Evolutionary conservation across 2,329 filamentous ascomycete species (phyloP).

Genomic region (Ophiostoma quercus): DNA sequence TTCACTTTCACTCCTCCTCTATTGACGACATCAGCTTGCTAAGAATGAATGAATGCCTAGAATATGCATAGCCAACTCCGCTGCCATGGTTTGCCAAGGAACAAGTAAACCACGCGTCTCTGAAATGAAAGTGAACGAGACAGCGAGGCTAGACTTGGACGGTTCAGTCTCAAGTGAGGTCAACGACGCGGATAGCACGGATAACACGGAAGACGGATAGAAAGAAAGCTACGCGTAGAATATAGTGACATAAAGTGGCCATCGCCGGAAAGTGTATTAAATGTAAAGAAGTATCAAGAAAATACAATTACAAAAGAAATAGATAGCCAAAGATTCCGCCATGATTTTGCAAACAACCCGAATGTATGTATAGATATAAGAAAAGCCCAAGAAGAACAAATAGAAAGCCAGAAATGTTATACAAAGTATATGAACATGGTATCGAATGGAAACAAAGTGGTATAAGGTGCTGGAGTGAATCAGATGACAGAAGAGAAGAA

Average conservation of each 20-base stretch:
- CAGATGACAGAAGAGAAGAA: background rate
- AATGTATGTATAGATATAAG: background rate
- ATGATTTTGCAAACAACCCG: constrained; percentile 1
- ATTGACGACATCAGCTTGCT: background rate
- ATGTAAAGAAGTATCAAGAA: background rate
- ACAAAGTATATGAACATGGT: constrained; percentile 12
- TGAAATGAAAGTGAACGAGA: background rate
- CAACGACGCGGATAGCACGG: background rate
- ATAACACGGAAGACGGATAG: background rate
- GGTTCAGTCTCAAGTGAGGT: background rate
- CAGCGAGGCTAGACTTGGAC: background rate
- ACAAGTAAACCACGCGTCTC: background rate
- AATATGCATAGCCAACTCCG: background rate
- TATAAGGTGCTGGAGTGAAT: constrained; percentile 13
- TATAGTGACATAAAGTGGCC: background rate
- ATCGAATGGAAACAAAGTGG: constrained; percentile 18
- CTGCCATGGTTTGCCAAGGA: background rate
- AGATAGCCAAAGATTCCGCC: constrained; percentile 2
- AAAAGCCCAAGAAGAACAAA: background rate
- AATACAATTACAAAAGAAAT: background rate
- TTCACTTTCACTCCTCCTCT: background rate
- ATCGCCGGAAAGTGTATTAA: background rate
- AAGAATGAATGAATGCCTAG: background rate
- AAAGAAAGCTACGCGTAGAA: too few relatives aligned
- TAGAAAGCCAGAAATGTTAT: background rate